Base-by-base conservation (phyloP, 73 alveolate species). In the Paramecium biaurelia region DNA sequence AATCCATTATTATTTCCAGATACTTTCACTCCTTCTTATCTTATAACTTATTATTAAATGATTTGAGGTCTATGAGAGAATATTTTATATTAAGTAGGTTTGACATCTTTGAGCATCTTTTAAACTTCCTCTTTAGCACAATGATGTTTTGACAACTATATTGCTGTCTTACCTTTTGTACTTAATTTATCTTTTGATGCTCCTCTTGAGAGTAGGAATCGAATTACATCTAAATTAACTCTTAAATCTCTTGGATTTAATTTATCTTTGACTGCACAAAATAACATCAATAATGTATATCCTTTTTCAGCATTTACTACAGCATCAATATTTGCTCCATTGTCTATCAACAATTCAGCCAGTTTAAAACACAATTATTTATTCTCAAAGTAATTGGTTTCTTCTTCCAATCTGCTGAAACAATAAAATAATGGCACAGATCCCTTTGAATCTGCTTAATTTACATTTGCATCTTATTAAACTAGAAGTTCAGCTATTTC, bases 241-340 rank as follows among this genome's bases (percentile, higher is more conserved):
- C 84, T 82, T 70, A 89, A 70, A 76, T 89, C 94, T 89, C 94
- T 89, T 20, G 89, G 68, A 89, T 89, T 89, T 26, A 89, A 70
- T 89, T 89, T 89, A 23, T 70, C 90, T 72, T 89, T 89, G 6
- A 89, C 94, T 7, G 94, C 79, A 59, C 94, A 89, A 70, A 89
- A 89, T 7, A 89, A 35, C 92, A 89, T 68, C 2, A 89, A 30
- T 59, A 89, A 37, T 26, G 94, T 89, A n/a, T 89, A 89, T 18
- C 94, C 94, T 49, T 89, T 89, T 59, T 89, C 87, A 12, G 70
- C 92, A 70, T 89, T 89, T 41, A 89, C 88, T 18, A 89, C 63
- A 5, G 85, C 94, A 70, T 89, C 94, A 9, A 89, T 89, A 72
- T 89, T 89, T 37, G 94, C 94, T 21, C 94, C 94, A 43, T 70